These are phyloP conservation scores for Hippophae rhamnoides DNA, from an alignment of 306 rosid species.

Conservation along the genomic window DNA sequence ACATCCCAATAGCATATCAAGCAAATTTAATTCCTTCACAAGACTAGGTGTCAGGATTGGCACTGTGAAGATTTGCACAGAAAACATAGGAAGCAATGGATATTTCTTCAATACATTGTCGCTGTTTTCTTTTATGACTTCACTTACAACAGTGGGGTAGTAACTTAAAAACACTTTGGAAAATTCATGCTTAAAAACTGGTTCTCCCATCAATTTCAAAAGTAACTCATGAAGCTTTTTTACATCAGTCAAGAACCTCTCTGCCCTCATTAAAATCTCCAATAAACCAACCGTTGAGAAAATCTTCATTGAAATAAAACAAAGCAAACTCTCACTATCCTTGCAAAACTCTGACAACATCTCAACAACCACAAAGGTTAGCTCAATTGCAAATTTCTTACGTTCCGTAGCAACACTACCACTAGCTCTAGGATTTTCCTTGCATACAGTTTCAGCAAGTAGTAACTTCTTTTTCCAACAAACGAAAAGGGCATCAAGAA, in stretches of 20 bases:
- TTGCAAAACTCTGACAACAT: constrained; percentile 81
- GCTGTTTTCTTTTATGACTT: constrained; percentile 39
- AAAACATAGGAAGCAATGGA: constrained; percentile 57
- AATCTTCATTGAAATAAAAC: constrained; percentile 59
- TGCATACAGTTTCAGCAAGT: constrained; percentile 25
- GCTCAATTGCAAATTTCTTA: constrained; percentile 59
- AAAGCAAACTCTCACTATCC: constrained; percentile 86
- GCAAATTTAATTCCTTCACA: constrained; percentile 79
- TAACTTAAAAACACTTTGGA: constrained; percentile 74
- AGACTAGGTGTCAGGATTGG: constrained; percentile 86
- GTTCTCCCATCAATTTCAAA: constrained; percentile 84
- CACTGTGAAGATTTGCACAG: constrained; percentile 94
- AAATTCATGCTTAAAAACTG: constrained; percentile 74
- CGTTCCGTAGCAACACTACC: constrained; percentile 22
- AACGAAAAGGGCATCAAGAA: constrained; percentile 55
- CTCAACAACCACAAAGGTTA: constrained; percentile 68
- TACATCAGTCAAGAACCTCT: constrained; percentile 53
- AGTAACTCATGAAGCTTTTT: constrained; percentile 77
- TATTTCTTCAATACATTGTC: constrained; percentile 39
- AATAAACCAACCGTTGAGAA: constrained; percentile 46
- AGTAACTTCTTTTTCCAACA: constrained; percentile 58
- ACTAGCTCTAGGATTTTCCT: constrained; percentile 33
- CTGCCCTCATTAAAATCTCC: constrained; percentile 60
- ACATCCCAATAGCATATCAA: constrained; percentile 67
- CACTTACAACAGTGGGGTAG: constrained; percentile 68